Evolutionary conservation across 805 yeast species (phyloP), one percentile per base, ranked within the genome.

Genomic region (Saturnispora sekii): DNA sequence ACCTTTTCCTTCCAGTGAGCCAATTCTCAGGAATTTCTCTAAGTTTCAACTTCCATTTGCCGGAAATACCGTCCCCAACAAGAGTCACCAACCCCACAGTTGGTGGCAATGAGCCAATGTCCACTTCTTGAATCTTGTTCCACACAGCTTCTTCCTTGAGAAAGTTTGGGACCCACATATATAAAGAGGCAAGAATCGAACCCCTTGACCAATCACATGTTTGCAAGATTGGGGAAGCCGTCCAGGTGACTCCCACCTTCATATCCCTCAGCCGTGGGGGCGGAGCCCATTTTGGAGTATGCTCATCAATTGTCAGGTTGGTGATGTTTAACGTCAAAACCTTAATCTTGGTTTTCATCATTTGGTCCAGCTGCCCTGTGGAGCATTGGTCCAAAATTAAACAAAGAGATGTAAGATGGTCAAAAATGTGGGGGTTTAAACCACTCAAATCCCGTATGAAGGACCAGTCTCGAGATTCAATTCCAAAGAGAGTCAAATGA

Each of bases 151-250:
- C 26, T 21, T 21, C 26, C 26, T 21, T 21, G 5, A 4, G 26
- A 21, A 21, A 21, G 8, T 21, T 21, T 21, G 26, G 26, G 26
- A 21, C 26, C 26, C 32, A 38, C 41, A 38, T 38, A 16, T 31
- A 34, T 10, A 38, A 16, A 12, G 32, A 14, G 6, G 35, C 41
- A 14, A 38, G 10, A 30, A 30, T 29, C 5, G 35, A 29, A 3
- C 41, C 41, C 9, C 14, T 30, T 21, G 26, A 21, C 41, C 41
- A 38, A 31, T 38, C 21, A 30, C 41, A 38, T 5, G 33, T 15
- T 31, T 38, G 15, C 14, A 38, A 16, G 4, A 38, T 29, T 11
- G 6, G 3, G 17, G 32, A 9, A 16, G 29, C 26, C 3, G 5
- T 31, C 14, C 5, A 9, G 28, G 17, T 11, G 11, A 38, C 35